These are phyloP conservation scores for Eucalyptus curtisii DNA, from an alignment of 345 rosid species.

Conservation along the genomic window DNA sequence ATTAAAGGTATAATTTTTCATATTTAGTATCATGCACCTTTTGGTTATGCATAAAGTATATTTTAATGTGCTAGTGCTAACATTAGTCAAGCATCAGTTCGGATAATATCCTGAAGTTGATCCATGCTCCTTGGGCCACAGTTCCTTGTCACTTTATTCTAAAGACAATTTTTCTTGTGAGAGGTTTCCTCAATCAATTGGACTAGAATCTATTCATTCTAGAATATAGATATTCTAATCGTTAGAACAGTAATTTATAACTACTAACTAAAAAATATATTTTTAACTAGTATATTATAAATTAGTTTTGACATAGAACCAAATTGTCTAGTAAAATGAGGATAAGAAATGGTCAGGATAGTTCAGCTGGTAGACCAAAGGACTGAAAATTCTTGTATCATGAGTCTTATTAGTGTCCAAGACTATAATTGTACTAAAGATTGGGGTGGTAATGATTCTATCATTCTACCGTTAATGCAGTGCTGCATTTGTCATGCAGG, in stretches of 20 bases:
- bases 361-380: neutral
- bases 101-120: neutral
- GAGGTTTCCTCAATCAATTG: neutral
- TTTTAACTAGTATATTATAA: neutral
- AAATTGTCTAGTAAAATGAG: neutral
- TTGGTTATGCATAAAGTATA: neutral
- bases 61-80: neutral
- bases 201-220: neutral
- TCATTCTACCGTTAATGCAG: neutral
- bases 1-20: neutral
- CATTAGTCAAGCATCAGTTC: neutral
- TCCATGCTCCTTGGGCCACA: neutral
- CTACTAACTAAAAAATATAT: neutral
- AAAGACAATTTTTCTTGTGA: neutral
- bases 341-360: neutral
- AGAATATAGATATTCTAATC: neutral
- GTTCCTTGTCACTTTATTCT: neutral
- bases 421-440: neutral
- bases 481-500: conserved; percentile 29
- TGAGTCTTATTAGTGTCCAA: neutral
- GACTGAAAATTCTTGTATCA: neutral
- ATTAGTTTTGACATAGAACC: neutral
- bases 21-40: neutral
- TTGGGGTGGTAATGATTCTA: neutral
- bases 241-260: neutral